Evolutionary conservation across 2,329 filamentous ascomycete genomes (phyloP), one percentile per base, ranked within the genome.

Genomic region (Colletotrichum tropicicola): DNA sequence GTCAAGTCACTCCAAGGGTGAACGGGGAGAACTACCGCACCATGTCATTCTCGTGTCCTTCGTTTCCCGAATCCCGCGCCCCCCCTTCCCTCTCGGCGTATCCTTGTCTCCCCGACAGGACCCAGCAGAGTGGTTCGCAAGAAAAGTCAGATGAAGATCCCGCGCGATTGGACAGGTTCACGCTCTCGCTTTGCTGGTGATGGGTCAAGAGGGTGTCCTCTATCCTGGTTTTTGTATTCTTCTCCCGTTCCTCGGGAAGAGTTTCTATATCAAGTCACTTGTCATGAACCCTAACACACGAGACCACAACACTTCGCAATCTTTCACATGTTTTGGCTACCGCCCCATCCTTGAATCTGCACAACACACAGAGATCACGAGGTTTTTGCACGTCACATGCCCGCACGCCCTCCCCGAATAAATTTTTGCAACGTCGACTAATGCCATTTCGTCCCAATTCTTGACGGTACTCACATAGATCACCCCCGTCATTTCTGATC

Each of bases 101-200:
- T 25, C 37, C 52, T 9, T 9, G 9, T 23, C 12, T 30, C 25
- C 28, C 23, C 21, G 19, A 39, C 19, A 17, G 17, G 37, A 28
- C 43, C 54, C 43, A 57, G 8, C n/a, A 48, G 54, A 37, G 17
- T 39, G 54, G 54, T 47, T 57, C 54, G 51, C 37, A 43, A 54
- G n/a, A 47, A 21, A 57, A 5, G 9, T 57, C 43, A n/a, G 54
- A 57, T 15, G 54, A 57, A 37, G 13, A 35, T 35, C n/a, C 32
- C 32, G 32, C 32, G 32, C 32, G 13, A 6, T 13, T 15, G 13
- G 2, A n/a, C 13, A 32, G 30, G 30, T 8, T n/a, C n/a, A n/a
- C n/a, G n/a, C n/a, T n/a, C n/a, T n/a, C n/a, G n/a, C n/a, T 32
- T 32, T 32, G 6, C 9, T 32, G 30, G 6, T 32, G 30, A 2